Evolutionary conservation across 257 asterid species (phyloP).

Genomic region (Solanum infundibuliforme): DNA sequence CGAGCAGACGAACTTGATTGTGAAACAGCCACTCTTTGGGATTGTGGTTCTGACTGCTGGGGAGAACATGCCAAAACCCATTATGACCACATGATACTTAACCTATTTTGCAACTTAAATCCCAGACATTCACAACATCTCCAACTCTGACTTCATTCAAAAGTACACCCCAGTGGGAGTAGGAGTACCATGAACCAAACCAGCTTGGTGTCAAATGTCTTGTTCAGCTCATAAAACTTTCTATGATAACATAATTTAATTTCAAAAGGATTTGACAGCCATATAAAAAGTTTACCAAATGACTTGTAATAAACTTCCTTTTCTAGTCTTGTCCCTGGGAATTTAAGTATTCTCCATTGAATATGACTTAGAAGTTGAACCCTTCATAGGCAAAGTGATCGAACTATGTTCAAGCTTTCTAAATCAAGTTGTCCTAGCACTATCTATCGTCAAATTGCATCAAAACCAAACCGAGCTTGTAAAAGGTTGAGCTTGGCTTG

Average conservation of each 20-base stretch:
- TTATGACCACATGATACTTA: not conserved
- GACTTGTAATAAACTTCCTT: not conserved
- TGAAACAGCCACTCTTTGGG: slow-evolving; percentile 26
- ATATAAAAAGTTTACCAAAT: not conserved
- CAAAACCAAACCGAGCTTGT: not conserved
- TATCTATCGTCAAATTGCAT: not conserved
- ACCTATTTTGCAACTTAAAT: not conserved
- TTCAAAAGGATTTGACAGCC: not conserved
- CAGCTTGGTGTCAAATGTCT: not conserved
- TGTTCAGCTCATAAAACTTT: not conserved
- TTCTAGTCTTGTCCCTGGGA: not conserved
- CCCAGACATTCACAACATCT: not conserved
- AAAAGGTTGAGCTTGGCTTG: not conserved
- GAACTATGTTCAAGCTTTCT: not conserved
- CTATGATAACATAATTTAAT: not conserved
- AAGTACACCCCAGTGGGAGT: not conserved
- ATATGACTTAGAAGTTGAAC: not conserved
- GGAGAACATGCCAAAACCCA: slow-evolving; percentile 6
- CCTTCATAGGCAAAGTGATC: not conserved
- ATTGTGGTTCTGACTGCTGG: slow-evolving; percentile 44
- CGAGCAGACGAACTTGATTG: slow-evolving; percentile 33
- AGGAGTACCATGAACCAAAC: not conserved
- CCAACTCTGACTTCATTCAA: not conserved
- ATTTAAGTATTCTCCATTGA: not conserved
- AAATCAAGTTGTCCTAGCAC: not conserved